Percentiles rank a stretch among this genome's conserved stretches.
These are phyloP conservation scores for Salix suchowensis DNA, from an alignment of 345 rosid species.

Conservation along the genomic window DNA sequence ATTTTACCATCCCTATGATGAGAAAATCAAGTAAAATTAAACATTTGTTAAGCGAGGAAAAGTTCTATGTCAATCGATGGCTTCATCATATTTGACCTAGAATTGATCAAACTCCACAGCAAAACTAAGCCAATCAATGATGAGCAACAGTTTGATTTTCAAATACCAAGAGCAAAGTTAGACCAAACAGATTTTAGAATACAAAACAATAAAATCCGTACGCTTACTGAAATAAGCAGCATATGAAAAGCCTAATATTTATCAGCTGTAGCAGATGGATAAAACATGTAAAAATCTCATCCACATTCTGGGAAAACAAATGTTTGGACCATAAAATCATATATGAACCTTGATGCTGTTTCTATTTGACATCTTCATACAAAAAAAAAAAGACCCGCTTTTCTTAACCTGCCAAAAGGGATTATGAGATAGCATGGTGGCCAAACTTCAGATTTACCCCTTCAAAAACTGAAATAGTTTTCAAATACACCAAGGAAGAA, in stretches of 20 bases:
- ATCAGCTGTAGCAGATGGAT: neutral
- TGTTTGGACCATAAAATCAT: neutral
- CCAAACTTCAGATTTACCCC: neutral
- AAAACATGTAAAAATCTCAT: neutral
- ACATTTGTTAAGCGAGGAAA: neutral
- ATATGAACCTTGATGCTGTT: neutral
- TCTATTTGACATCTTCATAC: neutral
- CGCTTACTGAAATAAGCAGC: neutral
- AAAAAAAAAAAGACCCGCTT: neutral
- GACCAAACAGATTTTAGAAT: neutral
- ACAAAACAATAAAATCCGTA: neutral
- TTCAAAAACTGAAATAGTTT: neutral
- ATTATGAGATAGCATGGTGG: neutral
- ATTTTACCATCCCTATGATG: constrained; percentile 67
- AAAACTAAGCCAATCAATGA: neutral
- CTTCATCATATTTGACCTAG: neutral
- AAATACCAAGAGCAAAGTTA: neutral
- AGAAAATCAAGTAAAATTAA: constrained; percentile 3
- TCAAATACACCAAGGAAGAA: neutral
- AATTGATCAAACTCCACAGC: neutral
- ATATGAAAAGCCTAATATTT: neutral
- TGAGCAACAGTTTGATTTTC: neutral
- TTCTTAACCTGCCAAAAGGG: neutral
- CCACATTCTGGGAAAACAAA: constrained; percentile 4
- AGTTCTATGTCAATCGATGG: neutral